These are phyloP conservation scores for Penicillium odoratum DNA, from an alignment of 495 filamentous ascomycete species.

Conservation along the genomic window DNA sequence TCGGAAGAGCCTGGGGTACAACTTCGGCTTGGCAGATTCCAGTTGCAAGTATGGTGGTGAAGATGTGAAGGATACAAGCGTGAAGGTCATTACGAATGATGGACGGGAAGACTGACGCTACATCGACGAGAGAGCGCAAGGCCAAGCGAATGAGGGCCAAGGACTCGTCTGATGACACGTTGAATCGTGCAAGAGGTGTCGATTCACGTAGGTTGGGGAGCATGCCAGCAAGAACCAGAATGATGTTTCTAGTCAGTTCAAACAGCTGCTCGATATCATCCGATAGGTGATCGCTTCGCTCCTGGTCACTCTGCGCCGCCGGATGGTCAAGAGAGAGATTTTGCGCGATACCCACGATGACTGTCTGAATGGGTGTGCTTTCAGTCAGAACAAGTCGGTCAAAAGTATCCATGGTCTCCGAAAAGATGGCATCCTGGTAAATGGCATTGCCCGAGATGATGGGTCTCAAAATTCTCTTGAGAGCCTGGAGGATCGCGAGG, in stretches of 20 bases:
- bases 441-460: conserved; percentile 96
- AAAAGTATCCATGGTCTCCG: conserved; percentile 94
- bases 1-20: conserved; percentile 86
- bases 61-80: conserved; percentile 95
- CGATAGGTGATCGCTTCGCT: conserved; percentile 72
- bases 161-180: conserved; percentile 70
- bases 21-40: conserved; percentile 82
- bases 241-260: conserved; percentile 92
- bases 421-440: conserved; percentile 93
- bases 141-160: conserved; percentile 75
- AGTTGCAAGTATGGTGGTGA: conserved; percentile 87
- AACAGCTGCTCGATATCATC: conserved; percentile 99
- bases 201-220: conserved; percentile 83
- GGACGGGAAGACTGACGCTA: conserved; percentile 89
- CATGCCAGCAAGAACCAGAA: conserved; percentile 82
- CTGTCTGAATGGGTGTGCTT: conserved; percentile 80
- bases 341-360: conserved; percentile 89
- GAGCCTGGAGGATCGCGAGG: conserved; percentile 81
- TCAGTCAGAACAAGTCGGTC: conserved; percentile 93
- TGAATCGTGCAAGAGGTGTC: conserved; percentile 64
- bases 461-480: conserved; percentile 93
- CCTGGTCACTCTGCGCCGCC: conserved; percentile 70
- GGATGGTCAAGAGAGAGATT: conserved; percentile 89
- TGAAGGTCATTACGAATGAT: conserved; percentile 97
- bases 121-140: conserved; percentile 85